Conservation (phyloP, 2,329 filamentous ascomycete genomes). For the Fusarium nodosum region DNA sequence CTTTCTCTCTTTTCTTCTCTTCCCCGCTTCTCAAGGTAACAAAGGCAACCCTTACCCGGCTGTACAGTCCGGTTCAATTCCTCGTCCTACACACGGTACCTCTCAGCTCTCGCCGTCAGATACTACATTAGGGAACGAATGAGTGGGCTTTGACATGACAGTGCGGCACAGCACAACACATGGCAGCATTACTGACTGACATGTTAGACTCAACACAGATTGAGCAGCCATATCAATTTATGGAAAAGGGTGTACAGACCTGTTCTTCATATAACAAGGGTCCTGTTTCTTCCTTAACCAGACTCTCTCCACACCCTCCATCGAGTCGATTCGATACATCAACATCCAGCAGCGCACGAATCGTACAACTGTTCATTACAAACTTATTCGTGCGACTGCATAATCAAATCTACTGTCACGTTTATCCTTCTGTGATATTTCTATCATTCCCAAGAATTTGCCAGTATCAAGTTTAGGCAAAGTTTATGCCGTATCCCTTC, state of each 20-base stretch:
- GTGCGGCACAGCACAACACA: conserved; percentile 13
- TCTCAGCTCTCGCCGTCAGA: conserved; percentile 16
- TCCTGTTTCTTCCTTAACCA: conserved; percentile 28
- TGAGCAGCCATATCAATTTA: background rate
- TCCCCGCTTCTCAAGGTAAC: background rate
- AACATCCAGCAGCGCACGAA: conserved; percentile 19
- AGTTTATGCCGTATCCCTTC: background rate
- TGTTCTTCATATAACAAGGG: conserved; percentile 39
- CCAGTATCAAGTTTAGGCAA: background rate
- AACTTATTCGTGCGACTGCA: conserved; percentile 14
- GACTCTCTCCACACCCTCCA: conserved; percentile 44
- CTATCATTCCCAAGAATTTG: background rate
- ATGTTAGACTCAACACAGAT: no score
- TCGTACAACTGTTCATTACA: background rate
- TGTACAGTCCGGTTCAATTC: conserved; percentile 8
- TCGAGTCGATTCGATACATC: background rate
- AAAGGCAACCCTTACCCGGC: conserved; percentile 9
- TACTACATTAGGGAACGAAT: conserved; percentile 13
- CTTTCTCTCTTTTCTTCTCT: background rate
- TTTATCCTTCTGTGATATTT: background rate
- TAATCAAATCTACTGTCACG: background rate
- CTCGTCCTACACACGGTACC: conserved; percentile 3
- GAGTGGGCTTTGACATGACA: conserved; percentile 11
- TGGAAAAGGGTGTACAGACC: conserved; percentile 41
- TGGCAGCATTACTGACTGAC: background rate